Percentiles rank a stretch among this genome's conserved stretches.
Evolutionary conservation across 179 eudicot genomes (phyloP).

Genomic region (Silene noctiflora): DNA sequence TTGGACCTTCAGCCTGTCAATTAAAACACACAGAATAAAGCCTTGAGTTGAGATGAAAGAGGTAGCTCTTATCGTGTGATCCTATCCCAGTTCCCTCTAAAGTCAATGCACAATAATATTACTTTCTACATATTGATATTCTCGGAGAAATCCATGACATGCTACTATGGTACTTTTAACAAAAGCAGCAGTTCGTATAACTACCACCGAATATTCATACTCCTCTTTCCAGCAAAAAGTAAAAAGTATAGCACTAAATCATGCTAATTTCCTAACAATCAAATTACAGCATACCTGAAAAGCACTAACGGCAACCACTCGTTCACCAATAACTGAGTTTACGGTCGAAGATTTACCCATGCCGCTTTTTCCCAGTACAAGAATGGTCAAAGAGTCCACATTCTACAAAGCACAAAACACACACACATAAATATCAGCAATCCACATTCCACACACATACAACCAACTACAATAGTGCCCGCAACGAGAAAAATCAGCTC

Average conservation of each 20-base stretch:
- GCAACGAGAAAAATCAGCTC: neutral
- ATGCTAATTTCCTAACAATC: neutral
- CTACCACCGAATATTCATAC: neutral
- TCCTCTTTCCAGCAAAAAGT: neutral
- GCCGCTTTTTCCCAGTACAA: constrained; percentile 97
- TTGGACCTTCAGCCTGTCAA: constrained; percentile 73
- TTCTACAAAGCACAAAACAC: constrained; percentile 34
- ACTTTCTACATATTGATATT: neutral
- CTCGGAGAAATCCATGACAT: neutral
- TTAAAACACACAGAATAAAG: constrained; percentile 4
- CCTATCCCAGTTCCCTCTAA: neutral
- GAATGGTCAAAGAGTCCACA: constrained; percentile 78
- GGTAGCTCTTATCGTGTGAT: neutral
- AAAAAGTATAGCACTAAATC: neutral
- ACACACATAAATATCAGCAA: neutral
- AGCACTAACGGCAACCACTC: constrained; percentile 84
- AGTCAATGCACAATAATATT: neutral
- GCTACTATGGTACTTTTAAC: neutral
- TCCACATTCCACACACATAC: neutral
- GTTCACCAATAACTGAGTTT: constrained; percentile 87
- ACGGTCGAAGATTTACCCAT: constrained; percentile 96
- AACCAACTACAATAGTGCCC: neutral
- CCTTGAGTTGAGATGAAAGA: neutral
- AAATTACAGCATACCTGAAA: constrained; percentile 62
- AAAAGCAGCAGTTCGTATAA: neutral